Evolutionary conservation across 2,329 filamentous ascomycete species (phyloP), one percentile per base, ranked within the genome.

Genomic region (Diatrype stigma): DNA sequence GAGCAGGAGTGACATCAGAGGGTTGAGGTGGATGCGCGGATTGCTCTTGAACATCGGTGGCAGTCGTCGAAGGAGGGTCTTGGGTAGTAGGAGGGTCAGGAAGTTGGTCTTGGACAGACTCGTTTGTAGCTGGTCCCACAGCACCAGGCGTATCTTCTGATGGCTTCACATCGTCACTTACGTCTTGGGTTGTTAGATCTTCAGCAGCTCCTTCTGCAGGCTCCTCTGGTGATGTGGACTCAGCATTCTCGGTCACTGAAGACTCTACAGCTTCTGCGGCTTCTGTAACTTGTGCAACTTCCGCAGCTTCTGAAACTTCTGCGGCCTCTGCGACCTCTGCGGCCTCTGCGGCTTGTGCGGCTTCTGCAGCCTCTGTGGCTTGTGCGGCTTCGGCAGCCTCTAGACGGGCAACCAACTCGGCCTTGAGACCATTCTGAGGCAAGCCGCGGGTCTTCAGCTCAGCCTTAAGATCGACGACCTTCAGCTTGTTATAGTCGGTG

Each of bases 391-490:
- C 42, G 47, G 70, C 71, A 46, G 70, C 71, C 45, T 74, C 64
- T 44, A 93, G 70, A 52, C 86, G 81, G 53, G 85, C 79, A 50
- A 92, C 77, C 45, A 91, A 79, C 53, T 87, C 87, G 22, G 84
- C 78, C 66, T 91, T 89, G 48, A 90, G 76, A 8, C 89, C 89
- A 22, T 81, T 80, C 54, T 84, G 80, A 6, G 83, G 73, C 37
- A 92, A 79, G n/a, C 84, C 84, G 56, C 87, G 81, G 52, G 75
- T 77, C 70, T 89, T 90, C 40, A 92, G 77, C 73, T 91, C 87
- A 21, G 82, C 81, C 69, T 86, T 87, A 52, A 93, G 78, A 62
- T 91, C 86, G 32, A 84, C 76, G 56, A 93, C 89, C 71, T 89
- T 92, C 63, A 85, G 78, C 68, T 73, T 78, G 54, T 68, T 70